phyloP scores from a whole-genome alignment of 108 stramenopile species.

The Bacterosira constricta region DNA sequence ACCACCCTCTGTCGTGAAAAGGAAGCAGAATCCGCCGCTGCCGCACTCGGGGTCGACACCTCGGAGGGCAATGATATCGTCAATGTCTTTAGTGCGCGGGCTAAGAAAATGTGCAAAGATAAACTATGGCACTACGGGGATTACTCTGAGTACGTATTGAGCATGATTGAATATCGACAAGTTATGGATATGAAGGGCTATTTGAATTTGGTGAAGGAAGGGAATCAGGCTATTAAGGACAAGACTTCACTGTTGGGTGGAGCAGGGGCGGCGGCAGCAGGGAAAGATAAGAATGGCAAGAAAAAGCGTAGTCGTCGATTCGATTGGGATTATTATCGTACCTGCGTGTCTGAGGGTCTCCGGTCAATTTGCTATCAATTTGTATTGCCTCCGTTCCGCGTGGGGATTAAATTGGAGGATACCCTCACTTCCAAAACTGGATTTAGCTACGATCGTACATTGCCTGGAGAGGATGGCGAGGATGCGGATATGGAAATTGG shows the following conservation, averaged over 20 bases:
- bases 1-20: slow-evolving; percentile 38
- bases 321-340: slow-evolving; percentile 85
- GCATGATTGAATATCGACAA: slow-evolving; percentile 66
- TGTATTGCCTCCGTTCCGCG: slow-evolving; percentile 74
- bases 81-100: neutral
- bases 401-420: slow-evolving; percentile 84
- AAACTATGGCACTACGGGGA: slow-evolving; percentile 77
- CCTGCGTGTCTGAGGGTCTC: slow-evolving; percentile 81
- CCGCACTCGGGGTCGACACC: slow-evolving; percentile 32
- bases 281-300: slow-evolving; percentile 39
- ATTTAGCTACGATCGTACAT: slow-evolving; percentile 66
- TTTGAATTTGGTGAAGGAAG: slow-evolving; percentile 81
- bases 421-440: slow-evolving; percentile 44
- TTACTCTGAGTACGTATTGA: slow-evolving; percentile 58
- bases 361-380: slow-evolving; percentile 79
- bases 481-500: slow-evolving; percentile 35
- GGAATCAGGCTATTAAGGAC: slow-evolving; percentile 79
- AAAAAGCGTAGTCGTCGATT: slow-evolving; percentile 79
- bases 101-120: slow-evolving; percentile 68
- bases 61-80: slow-evolving; percentile 44
- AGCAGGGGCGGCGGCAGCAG: slow-evolving; percentile 7
- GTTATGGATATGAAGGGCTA: slow-evolving; percentile 79
- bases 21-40: slow-evolving; percentile 45
- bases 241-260: slow-evolving; percentile 43
- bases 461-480: slow-evolving; percentile 68